phyloP scores from a whole-genome alignment of 768 basidiomycete species.

The Suillus decipiens region DNA sequence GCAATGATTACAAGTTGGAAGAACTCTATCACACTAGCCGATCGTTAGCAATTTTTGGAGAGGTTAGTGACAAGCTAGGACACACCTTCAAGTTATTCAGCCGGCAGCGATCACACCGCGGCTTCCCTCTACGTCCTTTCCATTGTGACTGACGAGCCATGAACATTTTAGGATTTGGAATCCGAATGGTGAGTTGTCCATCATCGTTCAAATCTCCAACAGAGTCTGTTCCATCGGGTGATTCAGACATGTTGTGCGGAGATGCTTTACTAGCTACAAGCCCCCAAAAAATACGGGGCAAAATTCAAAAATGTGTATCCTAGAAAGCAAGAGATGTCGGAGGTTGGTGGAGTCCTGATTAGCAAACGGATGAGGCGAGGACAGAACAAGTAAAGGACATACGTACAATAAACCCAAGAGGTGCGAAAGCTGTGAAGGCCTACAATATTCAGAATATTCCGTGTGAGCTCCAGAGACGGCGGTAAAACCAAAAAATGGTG shows the following conservation, averaged over 20 bases:
- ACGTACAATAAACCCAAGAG: slow-evolving; percentile 19
- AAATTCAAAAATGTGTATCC: neutral
- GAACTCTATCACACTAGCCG: slow-evolving; percentile 65
- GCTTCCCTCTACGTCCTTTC: slow-evolving; percentile 75
- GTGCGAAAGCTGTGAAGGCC: neutral
- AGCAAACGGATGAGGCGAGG: slow-evolving; percentile 13
- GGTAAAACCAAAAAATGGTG: neutral
- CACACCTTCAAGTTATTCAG: slow-evolving; percentile 70
- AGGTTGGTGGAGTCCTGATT: neutral
- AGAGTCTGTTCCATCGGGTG: slow-evolving; percentile 39
- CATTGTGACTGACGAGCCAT: slow-evolving; percentile 72
- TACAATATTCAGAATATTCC: neutral
- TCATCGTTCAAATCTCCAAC: slow-evolving; percentile 46
- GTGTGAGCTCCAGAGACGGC: neutral
- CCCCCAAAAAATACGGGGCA: slow-evolving; percentile 4
- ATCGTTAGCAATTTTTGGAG: slow-evolving; percentile 16
- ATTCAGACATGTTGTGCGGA: slow-evolving; percentile 34
- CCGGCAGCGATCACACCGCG: slow-evolving; percentile 74
- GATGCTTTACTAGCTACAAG: neutral
- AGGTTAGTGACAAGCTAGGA: slow-evolving; percentile 13
- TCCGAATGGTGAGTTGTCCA: slow-evolving; percentile 60
- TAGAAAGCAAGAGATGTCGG: neutral
- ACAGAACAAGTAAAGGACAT: slow-evolving; percentile 10
- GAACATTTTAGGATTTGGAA: slow-evolving; percentile 67
- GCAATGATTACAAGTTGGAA: slow-evolving; percentile 73